Evolutionary conservation across 257 asterid species (phyloP).

Genomic region (Thymus quinquecostatus): DNA sequence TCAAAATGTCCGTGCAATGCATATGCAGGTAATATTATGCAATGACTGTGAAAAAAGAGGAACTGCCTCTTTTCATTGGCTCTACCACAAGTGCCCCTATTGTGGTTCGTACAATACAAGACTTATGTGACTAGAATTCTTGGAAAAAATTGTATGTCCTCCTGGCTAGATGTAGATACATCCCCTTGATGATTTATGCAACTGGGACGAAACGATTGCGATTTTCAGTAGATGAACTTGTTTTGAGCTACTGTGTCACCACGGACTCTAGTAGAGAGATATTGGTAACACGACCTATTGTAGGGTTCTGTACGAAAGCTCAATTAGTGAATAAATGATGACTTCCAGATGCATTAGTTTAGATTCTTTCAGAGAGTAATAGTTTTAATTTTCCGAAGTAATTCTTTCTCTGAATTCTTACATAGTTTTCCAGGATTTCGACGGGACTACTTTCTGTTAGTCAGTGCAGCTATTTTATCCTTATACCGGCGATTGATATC

Average conservation of each 20-base stretch:
- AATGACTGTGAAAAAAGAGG: constrained; percentile 85
- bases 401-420: background rate
- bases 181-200: constrained; percentile 26
- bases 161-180: constrained; percentile 21
- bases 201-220: constrained; percentile 25
- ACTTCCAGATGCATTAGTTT: constrained; percentile 12
- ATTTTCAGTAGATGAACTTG: constrained; percentile 26
- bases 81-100: constrained; percentile 76
- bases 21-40: constrained; percentile 77
- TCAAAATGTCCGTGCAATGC: constrained; percentile 20
- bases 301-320: constrained; percentile 21
- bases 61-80: constrained; percentile 74
- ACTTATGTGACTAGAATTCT: constrained; percentile 50
- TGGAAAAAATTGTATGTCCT: constrained; percentile 22
- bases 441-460: too few relatives aligned
- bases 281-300: constrained; percentile 27
- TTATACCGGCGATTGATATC: too few relatives aligned
- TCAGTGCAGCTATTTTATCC: too few relatives aligned
- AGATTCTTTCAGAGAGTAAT: constrained; percentile 12
- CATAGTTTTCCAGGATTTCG: background rate
- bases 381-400: constrained; percentile 2
- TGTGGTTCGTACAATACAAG: constrained; percentile 90
- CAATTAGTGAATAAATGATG: constrained; percentile 31
- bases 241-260: constrained; percentile 29
- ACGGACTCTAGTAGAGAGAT: constrained; percentile 36